Percentiles rank a stretch among this genome's conserved stretches.
Evolutionary conservation across 2,329 filamentous ascomycete genomes (phyloP).

Genomic region (Colletotrichum sansevieriae): DNA sequence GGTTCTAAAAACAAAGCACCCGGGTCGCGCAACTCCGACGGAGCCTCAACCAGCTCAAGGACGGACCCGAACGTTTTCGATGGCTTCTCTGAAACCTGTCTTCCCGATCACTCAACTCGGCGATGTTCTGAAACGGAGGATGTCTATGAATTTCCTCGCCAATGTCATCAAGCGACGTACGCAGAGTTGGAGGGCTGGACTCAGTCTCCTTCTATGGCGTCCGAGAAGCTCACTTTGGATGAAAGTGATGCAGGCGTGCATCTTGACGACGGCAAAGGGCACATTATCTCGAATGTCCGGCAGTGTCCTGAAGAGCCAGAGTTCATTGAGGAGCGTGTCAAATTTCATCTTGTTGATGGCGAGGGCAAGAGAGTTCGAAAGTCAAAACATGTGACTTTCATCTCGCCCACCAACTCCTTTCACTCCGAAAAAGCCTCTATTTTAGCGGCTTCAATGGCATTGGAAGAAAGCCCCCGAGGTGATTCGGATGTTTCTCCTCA

Average conservation of each 20-base stretch:
- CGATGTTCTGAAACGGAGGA: not conserved
- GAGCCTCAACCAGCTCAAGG: too few species aligned
- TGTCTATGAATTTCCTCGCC: not conserved
- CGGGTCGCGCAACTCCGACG: too few species aligned
- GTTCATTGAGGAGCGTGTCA: not conserved
- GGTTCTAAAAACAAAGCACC: too few species aligned
- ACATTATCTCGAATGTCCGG: not conserved
- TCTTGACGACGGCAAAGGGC: not conserved
- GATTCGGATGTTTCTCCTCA: not conserved
- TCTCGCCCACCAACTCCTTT: not conserved
- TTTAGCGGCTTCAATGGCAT: not conserved
- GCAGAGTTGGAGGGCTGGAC: conserved; percentile 3
- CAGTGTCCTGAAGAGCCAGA: not conserved
- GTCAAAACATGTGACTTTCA: not conserved
- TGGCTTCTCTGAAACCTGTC: too few species aligned
- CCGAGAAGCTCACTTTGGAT: too few species aligned
- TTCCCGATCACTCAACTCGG: too few species aligned
- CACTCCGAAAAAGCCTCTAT: not conserved
- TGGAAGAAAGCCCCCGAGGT: not conserved
- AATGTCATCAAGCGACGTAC: conserved; percentile 6
- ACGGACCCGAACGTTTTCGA: too few species aligned
- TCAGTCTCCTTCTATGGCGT: not conserved
- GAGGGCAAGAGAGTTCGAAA: not conserved
- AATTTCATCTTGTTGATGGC: conserved; percentile 14
- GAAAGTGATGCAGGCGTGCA: too few species aligned